A percentile compares a stretch with the other conserved stretches of the same genome.
Conservation (phyloP, 2,329 filamentous ascomycete genomes). For the Talaromyces verruculosus region DNA sequence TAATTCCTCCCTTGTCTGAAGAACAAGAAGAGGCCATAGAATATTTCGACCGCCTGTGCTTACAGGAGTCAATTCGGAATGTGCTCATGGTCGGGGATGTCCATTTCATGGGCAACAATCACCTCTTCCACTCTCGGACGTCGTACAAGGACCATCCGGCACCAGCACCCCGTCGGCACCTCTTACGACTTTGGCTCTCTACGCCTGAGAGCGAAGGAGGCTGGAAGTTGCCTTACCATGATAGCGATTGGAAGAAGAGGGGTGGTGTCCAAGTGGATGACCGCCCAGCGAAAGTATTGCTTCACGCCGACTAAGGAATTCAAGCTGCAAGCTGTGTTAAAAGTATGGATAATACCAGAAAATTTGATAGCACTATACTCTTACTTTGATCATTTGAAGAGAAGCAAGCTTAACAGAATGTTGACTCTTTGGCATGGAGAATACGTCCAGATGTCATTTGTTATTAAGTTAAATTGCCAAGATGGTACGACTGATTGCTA, state of each 20-base stretch:
- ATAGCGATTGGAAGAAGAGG: conserved; percentile 6
- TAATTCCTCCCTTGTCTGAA: background rate
- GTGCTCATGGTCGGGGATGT: background rate
- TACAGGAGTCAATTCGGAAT: background rate
- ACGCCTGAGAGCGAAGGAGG: conserved; percentile 2
- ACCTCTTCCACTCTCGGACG: background rate
- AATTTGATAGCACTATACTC: background rate
- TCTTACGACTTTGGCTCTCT: background rate
- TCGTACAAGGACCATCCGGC: background rate
- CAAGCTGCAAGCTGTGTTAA: background rate
- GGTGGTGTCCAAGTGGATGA: background rate
- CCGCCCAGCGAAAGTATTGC: background rate
- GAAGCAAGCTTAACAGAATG: background rate
- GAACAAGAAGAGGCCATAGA: background rate
- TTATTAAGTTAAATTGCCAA: background rate
- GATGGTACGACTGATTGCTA: background rate
- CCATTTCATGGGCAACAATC: background rate
- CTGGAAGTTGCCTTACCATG: conserved; percentile 11
- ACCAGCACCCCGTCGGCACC: background rate
- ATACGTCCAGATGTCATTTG: background rate
- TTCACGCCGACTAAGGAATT: background rate
- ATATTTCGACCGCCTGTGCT: background rate
- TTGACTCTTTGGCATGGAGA: background rate
- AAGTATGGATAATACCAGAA: background rate
- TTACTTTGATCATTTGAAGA: background rate